Evolutionary conservation across 2,329 filamentous ascomycete species (phyloP), one percentile per base, ranked within the genome.

Genomic region (Sphaerostilbella broomeana): DNA sequence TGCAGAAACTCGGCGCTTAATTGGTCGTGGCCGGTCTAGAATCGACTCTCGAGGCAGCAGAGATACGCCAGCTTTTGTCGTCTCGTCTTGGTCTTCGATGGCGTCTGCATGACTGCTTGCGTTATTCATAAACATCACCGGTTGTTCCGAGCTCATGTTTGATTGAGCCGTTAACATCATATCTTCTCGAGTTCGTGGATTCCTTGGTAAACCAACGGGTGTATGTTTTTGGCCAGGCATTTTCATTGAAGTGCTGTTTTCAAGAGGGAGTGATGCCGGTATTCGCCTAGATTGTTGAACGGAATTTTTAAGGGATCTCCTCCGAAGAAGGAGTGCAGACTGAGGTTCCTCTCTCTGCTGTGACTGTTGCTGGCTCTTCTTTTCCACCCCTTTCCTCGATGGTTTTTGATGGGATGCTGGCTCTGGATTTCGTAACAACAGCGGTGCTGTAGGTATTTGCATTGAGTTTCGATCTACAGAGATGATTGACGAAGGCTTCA

Each of bases 51-150:
- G 35, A 12, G 29, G 21, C 11, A 31, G 13, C 12, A 19, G 29
- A 18, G 40, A 22, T 15, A 32, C 27, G 12, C 10, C 15, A 19
- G 40, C 30, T 10, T 32, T 35, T 11, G 43, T 27, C 8, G 7
- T 12, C 18, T 42, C 19, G 13, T 62, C 59, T 3, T 63, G 67
- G 9, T 58, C 8, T 18, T 18, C 16, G 15, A 22, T 20, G n/a
- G 25, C 26, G 35, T 25, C 29, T 21, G 17, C 8, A n/a, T 24
- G n/a, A 17, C 16, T 16, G 10, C 72, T 63, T 39, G 77, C 74
- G 35, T 70, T 64, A 43, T 75, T 77, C 35, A 78, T 56, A 38
- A 75, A 68, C 67, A 78, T 69, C 31, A 77, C 65, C 4, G 68
- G 76, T 42, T 70, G 65, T 17, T 69, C 37, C 58, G 63, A 38